A percentile compares a stretch with the other conserved stretches of the same genome.
Conservation (phyloP, 345 rosid species). For the Cardamine resedifolia region DNA sequence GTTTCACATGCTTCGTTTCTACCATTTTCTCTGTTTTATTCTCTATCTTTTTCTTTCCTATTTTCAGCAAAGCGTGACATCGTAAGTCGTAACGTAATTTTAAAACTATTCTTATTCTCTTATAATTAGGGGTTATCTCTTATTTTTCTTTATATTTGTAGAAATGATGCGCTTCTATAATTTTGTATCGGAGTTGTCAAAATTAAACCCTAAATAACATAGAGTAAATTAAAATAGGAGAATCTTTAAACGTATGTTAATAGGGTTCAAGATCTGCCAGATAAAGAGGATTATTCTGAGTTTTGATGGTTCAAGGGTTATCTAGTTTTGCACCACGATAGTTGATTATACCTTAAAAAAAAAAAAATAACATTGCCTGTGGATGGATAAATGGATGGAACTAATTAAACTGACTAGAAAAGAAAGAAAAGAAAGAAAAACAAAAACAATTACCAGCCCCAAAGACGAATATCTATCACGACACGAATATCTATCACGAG, state of each 20-base stretch:
- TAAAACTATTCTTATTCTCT: background rate
- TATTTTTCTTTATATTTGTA: background rate
- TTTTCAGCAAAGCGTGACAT: background rate
- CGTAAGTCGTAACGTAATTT: background rate
- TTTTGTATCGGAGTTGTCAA: background rate
- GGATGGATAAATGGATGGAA: background rate
- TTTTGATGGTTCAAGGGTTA: background rate
- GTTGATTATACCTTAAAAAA: background rate
- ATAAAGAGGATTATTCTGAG: background rate
- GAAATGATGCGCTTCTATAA: background rate
- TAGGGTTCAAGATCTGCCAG: background rate
- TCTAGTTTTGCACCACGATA: background rate
- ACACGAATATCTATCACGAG: constrained; percentile 34
- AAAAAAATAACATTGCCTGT: background rate
- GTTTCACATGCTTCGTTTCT: constrained; percentile 30
- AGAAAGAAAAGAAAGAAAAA: background rate
- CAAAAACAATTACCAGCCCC: background rate
- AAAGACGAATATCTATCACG: constrained; percentile 14
- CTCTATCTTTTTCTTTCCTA: constrained; percentile 16
- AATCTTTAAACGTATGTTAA: background rate
- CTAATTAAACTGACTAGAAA: constrained; percentile 6
- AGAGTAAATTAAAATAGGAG: background rate
- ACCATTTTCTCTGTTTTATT: constrained; percentile 33
- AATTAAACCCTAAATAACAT: background rate
- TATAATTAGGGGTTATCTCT: too few species aligned